Conservation (phyloP, 257 asterid species). For the Primulina tabacum region DNA sequence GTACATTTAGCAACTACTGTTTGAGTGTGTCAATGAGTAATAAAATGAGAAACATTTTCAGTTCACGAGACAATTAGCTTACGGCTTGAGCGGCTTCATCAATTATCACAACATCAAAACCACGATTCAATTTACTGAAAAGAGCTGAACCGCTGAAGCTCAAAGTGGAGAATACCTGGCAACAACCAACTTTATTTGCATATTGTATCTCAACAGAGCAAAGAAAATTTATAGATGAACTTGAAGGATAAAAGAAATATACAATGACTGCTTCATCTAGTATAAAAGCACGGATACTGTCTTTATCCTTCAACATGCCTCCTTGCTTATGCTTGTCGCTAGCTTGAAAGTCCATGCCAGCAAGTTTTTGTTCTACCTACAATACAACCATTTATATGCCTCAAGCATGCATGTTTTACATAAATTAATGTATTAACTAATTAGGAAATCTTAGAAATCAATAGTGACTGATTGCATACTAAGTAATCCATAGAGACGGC, state of each 20-base stretch:
- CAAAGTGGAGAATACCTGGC: constrained; percentile 97
- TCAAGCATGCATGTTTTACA: constrained; percentile 11
- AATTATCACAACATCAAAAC: constrained; percentile 92
- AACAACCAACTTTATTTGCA: constrained; percentile 23
- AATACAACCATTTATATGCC: constrained; percentile 20
- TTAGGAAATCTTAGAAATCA: constrained; percentile 3
- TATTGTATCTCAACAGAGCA: constrained; percentile 23
- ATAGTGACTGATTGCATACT: constrained; percentile 40
- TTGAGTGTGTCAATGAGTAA: constrained; percentile 10
- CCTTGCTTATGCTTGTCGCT: constrained; percentile 94
- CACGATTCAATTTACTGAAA: constrained; percentile 76
- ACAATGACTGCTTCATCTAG: constrained; percentile 94
- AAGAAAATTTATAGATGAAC: constrained; percentile 16
- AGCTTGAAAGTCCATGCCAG: constrained; percentile 60
- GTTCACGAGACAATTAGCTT: constrained; percentile 35
- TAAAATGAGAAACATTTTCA: constrained; percentile 1
- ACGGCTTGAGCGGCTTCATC: constrained; percentile 99
- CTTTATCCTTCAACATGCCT: constrained; percentile 63
- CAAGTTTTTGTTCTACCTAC: constrained; percentile 88
- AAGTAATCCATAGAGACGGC: constrained; percentile 96
- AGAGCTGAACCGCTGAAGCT: constrained; percentile 88
- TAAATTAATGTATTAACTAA: background rate
- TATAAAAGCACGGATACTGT: constrained; percentile 79
- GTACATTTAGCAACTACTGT: background rate
- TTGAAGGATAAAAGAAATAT: constrained; percentile 30